Base-by-base conservation (phyloP, 2,329 filamentous ascomycete genomes). In the Hypoxylon sp. region DNA sequence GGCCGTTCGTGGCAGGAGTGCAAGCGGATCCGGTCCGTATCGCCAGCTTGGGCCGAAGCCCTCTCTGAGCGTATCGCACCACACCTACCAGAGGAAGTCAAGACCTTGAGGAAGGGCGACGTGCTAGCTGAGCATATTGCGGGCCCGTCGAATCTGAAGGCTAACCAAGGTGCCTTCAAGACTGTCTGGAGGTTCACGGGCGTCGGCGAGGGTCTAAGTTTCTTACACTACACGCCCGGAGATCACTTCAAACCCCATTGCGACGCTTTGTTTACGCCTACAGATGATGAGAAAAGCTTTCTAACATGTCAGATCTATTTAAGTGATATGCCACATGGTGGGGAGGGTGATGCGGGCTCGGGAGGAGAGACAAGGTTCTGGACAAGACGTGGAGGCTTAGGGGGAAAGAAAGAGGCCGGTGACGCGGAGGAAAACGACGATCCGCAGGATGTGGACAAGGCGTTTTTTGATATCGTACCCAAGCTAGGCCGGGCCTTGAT, bases 141-240 rank as follows among this genome's bases (percentile, higher is more conserved):
- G 8, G 72, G 73, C 20, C n/a, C 60, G 7, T 58, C 65, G 2
- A 68, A 71, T 24, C 61, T 73, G 11, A 74, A 71, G 30, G 73
- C 72, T 3, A 72, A 60, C 42, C 63, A 71, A 38, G 70, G 70
- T 8, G 67, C 70, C 14, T 70, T 20, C 14, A 75, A 75, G 61
- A 68, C 72, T 4, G 70, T 74, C 16, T 75, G 72, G 72, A 71
- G 67, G 32, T 61, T 75, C 28, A 72, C 63, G 20, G 75, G 85
- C 24, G 75, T 88, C 62, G 89, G 89, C 70, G 86, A 89, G 70
- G 78, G 85, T 8, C 77, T 88, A 72, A 79, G 87, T n/a, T 89
- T 89, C 70, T 73, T 90, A 22, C 86, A 83, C 63, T 89, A 90
- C 68, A 78, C 80, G 1, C 81, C 82, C 2, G 87, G 86, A 0